Evolutionary conservation across 2,329 filamentous ascomycete species (phyloP), one percentile per base, ranked within the genome.

Genomic region (Emmonsiellopsis sp.): DNA sequence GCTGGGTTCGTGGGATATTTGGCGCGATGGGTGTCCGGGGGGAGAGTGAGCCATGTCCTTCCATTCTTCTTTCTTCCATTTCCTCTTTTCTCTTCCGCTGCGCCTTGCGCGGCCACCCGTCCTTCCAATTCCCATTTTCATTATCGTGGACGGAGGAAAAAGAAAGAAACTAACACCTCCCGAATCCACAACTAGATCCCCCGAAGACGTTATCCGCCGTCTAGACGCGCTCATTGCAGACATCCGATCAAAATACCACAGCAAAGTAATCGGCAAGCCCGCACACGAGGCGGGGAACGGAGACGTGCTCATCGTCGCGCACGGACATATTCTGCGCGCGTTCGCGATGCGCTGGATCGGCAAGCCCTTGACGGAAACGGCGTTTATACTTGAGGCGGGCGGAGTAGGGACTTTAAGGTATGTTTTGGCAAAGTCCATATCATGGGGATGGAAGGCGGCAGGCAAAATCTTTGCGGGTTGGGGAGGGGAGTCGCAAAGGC

Each of bases 281-380:
- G 65, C 73, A 30, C 73, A 70, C 8, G 66, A 73, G 7, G 73
- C 66, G 57, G 75, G 65, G 8, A 80, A 68, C 13, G 73, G 80
- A 13, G 87, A 92, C 68, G 82, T 92, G 15, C 69, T 92, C 26
- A 77, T 95, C 48, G 89, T 96, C 5, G 91, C 89, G 20, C 91
- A 96, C 66, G 91, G 91, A 0, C 91, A 95, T 72, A 92, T 95
- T 54, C 73, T 96, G 51, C 79, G 91, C 13, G 88, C 89, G 0
- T 89, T 96, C 67, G 90, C 91, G 6, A 88, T 92, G 76, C 79
- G 90, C 34, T 96, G 91, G 91, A 79, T 84, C 0, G 82, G 83
- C 0, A 86, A 86, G 73, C 76, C 81, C 10, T 74, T 96, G 55
- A 79, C 82, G 52, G 84, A 89, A 49, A 89, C 89, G 40, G 81